Percentiles rank a stretch among this genome's conserved stretches.
phyloP scores from a whole-genome alignment of 2,329 filamentous ascomycete genomes.

The Curvularia verruculosa region DNA sequence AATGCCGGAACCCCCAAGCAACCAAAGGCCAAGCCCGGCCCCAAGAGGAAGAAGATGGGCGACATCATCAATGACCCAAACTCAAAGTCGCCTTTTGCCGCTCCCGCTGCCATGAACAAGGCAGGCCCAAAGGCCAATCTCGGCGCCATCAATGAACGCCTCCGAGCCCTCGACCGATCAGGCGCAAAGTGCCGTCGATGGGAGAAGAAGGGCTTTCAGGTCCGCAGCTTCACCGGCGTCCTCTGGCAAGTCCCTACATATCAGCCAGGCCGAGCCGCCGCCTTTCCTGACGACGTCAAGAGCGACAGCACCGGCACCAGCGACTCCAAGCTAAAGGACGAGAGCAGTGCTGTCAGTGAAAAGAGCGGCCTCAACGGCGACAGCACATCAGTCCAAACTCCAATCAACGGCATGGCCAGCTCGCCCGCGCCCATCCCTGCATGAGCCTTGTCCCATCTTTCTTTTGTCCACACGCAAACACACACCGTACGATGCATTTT shows the following conservation, averaged over 20 bases:
- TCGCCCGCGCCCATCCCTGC: slow-evolving; percentile 57
- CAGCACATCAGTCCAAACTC: slow-evolving; percentile 53
- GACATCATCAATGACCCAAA: slow-evolving; percentile 55
- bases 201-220: slow-evolving; percentile 78
- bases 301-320: slow-evolving; percentile 62
- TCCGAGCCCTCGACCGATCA: slow-evolving; percentile 89
- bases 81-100: slow-evolving; percentile 50
- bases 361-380: slow-evolving; percentile 63
- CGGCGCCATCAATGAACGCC: slow-evolving; percentile 94
- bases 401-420: slow-evolving; percentile 53
- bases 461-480: not conserved
- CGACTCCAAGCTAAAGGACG: slow-evolving; percentile 63
- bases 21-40: slow-evolving; percentile 83
- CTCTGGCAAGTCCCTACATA: slow-evolving; percentile 82
- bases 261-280: slow-evolving; percentile 70
- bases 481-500: not conserved
- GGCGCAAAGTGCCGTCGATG: slow-evolving; percentile 93
- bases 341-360: slow-evolving; percentile 65
- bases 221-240: slow-evolving; percentile 93
- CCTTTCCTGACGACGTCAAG: slow-evolving; percentile 66
- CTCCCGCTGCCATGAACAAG: slow-evolving; percentile 68
- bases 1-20: slow-evolving; percentile 58
- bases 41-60: slow-evolving; percentile 90
- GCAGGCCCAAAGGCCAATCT: slow-evolving; percentile 96
- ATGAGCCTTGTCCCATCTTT: not conserved